Base-by-base conservation (phyloP, 306 rosid genomes). In the Sophora flavescens region DNA sequence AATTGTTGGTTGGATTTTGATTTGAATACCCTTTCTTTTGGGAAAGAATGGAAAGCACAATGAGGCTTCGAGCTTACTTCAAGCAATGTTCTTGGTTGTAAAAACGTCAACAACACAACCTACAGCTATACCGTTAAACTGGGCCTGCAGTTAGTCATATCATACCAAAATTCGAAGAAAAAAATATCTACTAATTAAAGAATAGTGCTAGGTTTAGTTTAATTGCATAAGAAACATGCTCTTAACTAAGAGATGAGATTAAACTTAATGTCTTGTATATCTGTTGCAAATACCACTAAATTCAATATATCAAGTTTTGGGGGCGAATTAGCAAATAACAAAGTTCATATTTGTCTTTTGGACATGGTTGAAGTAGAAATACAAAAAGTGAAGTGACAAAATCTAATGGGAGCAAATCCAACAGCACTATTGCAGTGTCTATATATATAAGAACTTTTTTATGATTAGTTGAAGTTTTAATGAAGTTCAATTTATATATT, bases 51-150 rank as follows among this genome's bases (percentile, higher is more conserved):
- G 60, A 70, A 69, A 12, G 66, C 54, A 51, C 38, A 74, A 39
- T 1, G 79, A 82, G 76, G 61, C 77, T 71, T 80, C 68, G 83
- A 85, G 81, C 82, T 75, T 80, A 72, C 89, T 86, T 84, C 47
- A 82, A 84, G 83, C 89, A 84, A 84, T 73, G 81, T 59, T 66
- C n/a, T 36, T 52, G 87, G 86, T 81, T 77, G 89, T 62, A 81
- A 80, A 83, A 80, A 80, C 72, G 81, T 53, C 87, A 84, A 80
- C 84, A 70, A 36, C 77, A 74, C 70, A 68, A 66, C 83, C 68
- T 63, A 82, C 5, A 30, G 44, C 14, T 64, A 44, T 45, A 54
- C 16, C 50, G 62, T 78, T 78, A 78, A 66, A 41, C 22, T 39
- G 50, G 74, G 63, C 63, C 77, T 60, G 4, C 71, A 42, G 48